Conservation (phyloP, 140 eudicot genomes). For the Oenanthe javanica region DNA sequence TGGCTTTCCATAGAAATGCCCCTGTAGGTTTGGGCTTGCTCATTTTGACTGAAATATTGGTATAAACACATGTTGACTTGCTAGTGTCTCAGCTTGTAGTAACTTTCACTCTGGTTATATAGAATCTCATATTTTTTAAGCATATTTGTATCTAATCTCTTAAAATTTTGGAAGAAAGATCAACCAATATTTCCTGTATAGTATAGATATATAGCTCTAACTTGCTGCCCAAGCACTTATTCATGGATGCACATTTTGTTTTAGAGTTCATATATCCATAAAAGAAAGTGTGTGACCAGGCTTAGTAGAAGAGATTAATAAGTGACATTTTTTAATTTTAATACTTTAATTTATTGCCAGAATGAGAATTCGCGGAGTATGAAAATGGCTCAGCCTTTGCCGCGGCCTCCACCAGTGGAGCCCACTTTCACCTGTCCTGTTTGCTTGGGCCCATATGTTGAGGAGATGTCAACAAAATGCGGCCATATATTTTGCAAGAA, state of each 20-base stretch:
- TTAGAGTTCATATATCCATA: not conserved
- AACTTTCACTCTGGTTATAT: no score
- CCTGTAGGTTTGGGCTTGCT: not conserved
- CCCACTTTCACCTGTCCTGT: conserved; percentile 76
- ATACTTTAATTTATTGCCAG: conserved; percentile 20
- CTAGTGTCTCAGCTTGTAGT: not conserved
- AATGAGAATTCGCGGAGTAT: conserved; percentile 17
- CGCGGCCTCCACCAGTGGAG: conserved; percentile 60
- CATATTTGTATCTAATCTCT: not conserved
- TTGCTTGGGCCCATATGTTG: conserved; percentile 74
- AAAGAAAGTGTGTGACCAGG: not conserved
- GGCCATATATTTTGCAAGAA: conserved; percentile 92
- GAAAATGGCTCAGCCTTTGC: conserved; percentile 37
- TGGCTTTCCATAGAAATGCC: not conserved
- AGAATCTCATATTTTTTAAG: not conserved
- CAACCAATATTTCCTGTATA: not conserved
- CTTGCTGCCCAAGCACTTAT: not conserved
- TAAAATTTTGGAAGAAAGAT: not conserved
- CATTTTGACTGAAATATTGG: not conserved
- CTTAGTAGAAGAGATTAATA: not conserved
- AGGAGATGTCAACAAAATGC: conserved; percentile 82
- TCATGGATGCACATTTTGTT: not conserved
- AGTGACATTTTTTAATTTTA: not conserved
- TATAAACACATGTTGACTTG: not conserved
- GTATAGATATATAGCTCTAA: not conserved